Base-by-base conservation (phyloP, 805 yeast species). In the Metschnikowia kofuensis region DNA sequence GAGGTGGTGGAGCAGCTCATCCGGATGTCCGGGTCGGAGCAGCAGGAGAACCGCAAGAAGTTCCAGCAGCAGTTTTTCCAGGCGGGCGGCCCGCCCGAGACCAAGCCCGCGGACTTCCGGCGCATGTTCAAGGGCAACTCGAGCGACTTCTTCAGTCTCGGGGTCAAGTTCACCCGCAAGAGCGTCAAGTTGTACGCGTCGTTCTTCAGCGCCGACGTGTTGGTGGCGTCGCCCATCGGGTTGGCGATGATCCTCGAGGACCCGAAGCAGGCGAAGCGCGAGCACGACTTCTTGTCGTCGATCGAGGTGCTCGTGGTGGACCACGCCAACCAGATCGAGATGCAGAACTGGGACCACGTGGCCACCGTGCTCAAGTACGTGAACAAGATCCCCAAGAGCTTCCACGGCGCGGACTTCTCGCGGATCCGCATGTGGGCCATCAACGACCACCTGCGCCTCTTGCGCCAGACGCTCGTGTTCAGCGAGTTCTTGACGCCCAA, bases 331-430 rank as follows among this genome's bases (percentile, higher is more conserved):
- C 87, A 89, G 30, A 75, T 91, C 54, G 87, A 88, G 61, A 87
- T 86, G 87, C 99, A 94, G 68, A 89, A 91, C 61, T 87, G 97
- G 91, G 86, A 86, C 35, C 96, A 92, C 68, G 77, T 94, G 8
- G 67, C 66, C 30, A 83, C 84, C 13, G 77, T 83, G 6, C 71
- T 84, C 56, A 82, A 83, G 53, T 83, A 85, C 62, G 56, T 90
- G 48, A 90, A 91, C 66, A 72, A 76, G 48, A 81, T 90, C 40
- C 98, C 98, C 6, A 80, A 81, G 53, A 81, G 85, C 44, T 77
- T 77, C 54, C 83, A 87, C 54, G 90, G 83, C 54, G 86, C 96
- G 13, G 99, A 94, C 67, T 94, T 94, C 66, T 82, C 94, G 49
- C 78, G 99, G 57, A 84, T 94, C 35, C 78, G 97, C 58, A 85